Percentiles rank a stretch among this genome's conserved stretches.
Evolutionary conservation across 208 protist species (phyloP).

Genomic region (Crithidia brevicula): DNA sequence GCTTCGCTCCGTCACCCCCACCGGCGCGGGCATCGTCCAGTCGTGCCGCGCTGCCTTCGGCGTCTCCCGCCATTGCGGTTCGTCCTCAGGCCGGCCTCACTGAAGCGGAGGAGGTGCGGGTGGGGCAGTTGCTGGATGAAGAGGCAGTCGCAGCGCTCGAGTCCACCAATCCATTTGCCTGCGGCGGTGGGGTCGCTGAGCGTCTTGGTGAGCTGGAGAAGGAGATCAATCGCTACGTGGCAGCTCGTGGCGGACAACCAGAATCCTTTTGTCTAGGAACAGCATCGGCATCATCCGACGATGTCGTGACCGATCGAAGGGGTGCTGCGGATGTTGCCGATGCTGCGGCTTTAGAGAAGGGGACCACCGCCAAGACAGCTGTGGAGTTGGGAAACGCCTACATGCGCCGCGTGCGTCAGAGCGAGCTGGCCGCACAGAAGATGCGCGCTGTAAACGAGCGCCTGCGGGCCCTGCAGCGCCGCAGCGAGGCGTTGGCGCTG

Average conservation of each 20-base stretch:
- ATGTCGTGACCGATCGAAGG: too few relatives aligned
- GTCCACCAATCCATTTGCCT: slow-evolving; percentile 38
- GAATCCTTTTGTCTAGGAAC: neutral
- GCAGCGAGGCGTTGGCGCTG: slow-evolving; percentile 20
- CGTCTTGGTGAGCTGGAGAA: slow-evolving; percentile 16
- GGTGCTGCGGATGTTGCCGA: neutral
- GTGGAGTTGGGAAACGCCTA: slow-evolving; percentile 51
- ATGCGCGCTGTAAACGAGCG: slow-evolving; percentile 48
- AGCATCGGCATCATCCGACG: neutral
- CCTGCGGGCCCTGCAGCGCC: slow-evolving; percentile 28
- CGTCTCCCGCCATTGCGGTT: slow-evolving; percentile 14
- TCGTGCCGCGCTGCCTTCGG: neutral
- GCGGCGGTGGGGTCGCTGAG: slow-evolving; percentile 14
- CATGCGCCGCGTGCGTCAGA: slow-evolving; percentile 37
- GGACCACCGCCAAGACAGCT: neutral
- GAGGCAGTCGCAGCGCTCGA: slow-evolving; percentile 15
- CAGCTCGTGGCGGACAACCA: neutral
- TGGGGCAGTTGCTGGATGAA: slow-evolving; percentile 42
- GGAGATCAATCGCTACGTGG: slow-evolving; percentile 13
- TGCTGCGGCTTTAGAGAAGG: neutral
- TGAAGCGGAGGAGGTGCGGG: slow-evolving; percentile 45
- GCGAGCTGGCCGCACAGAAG: slow-evolving; percentile 10
- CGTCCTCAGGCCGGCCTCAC: slow-evolving; percentile 20
- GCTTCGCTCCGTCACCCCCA: neutral
- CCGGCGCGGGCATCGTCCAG: neutral